Base-by-base conservation (phyloP, 1,284 basidiomycete genomes). In the Wallemia mellicola region DNA sequence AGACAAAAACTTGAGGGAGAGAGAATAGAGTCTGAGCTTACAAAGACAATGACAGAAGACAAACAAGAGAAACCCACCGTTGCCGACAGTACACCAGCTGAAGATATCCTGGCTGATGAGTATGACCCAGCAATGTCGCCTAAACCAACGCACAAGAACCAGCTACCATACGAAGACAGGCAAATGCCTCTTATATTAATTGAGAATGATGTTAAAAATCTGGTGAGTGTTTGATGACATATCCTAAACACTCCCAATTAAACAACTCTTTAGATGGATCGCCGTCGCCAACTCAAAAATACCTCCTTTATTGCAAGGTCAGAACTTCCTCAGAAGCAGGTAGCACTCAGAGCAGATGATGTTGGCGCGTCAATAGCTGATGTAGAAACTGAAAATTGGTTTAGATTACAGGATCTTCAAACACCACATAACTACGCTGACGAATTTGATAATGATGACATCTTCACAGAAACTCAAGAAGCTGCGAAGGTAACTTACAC, bases 1-100 rank as follows among this genome's bases (percentile, higher is more conserved):
- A 79, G 82, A 60, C 94, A 99, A 70, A 79, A 92, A 59, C 87
- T 95, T 65, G 91, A 96, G 68, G 94, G 92, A 1, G 71, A 86
- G 56, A 82, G 83, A 65, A 88, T 89, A 0, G 86, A 94, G 67
- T 81, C 86, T 67, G 91, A 96, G 68, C 73, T 98, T 24, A 76
- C 91, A 33, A 48, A 48, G 19, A 17, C 38, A 5, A 48, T 48
- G 38, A 48, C 14, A 15, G n/a, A 61, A n/a, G 59, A 59, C 14
- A 59, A 60, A 28, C 58, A 27, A 19, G 61, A 58, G 2, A 38
- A 58, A 38, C 61, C 60, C 32, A 59, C n/a, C n/a, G n/a, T n/a
- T n/a, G n/a, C n/a, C n/a, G n/a, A n/a, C n/a, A n/a, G n/a, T n/a
- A n/a, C n/a, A n/a, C n/a, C n/a, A n/a, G 17, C 59, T 56, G 24